Percentiles rank a stretch among this genome's conserved stretches.
Conservation (phyloP, 768 basidiomycete genomes). For the Amanita inopinata region DNA sequence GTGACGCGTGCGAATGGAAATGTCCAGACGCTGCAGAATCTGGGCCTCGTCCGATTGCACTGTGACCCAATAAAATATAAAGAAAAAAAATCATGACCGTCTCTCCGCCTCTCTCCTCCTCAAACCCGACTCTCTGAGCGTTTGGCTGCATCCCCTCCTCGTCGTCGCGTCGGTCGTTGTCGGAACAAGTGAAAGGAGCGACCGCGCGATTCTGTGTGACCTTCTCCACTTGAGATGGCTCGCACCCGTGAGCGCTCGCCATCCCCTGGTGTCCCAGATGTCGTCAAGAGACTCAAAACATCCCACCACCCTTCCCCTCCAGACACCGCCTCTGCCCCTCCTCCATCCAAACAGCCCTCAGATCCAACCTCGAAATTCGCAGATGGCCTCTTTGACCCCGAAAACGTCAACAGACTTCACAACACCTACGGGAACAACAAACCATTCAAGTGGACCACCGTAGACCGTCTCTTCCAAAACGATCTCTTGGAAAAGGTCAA, state of each 20-base stretch:
- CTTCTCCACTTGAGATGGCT: too few species aligned
- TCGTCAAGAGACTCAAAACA: conserved; percentile 21
- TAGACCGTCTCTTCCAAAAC: conserved; percentile 78
- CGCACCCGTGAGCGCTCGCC: conserved; percentile 38
- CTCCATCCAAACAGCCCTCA: conserved; percentile 11
- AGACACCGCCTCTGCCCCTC: conserved; percentile 11
- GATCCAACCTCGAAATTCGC: conserved; percentile 37
- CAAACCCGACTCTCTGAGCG: too few species aligned
- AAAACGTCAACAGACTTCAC: conserved; percentile 46
- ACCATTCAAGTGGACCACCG: conserved; percentile 78
- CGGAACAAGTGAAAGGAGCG: too few species aligned
- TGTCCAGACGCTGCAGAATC: too few species aligned
- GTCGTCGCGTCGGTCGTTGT: too few species aligned
- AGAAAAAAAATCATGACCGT: neutral
- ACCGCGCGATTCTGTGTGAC: too few species aligned
- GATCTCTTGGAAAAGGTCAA: conserved; percentile 72
- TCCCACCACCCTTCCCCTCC: conserved; percentile 14
- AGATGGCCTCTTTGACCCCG: conserved; percentile 44
- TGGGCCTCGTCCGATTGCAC: too few species aligned
- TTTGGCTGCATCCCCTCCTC: too few species aligned
- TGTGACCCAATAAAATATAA: too few species aligned
- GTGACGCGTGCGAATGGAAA: too few species aligned
- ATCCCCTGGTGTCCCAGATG: conserved; percentile 22
- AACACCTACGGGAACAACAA: conserved; percentile 43
- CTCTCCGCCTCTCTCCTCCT: neutral